Evolutionary conservation across 2,329 filamentous ascomycete genomes (phyloP).

Genomic region (Lasiodiplodia theobromae): DNA sequence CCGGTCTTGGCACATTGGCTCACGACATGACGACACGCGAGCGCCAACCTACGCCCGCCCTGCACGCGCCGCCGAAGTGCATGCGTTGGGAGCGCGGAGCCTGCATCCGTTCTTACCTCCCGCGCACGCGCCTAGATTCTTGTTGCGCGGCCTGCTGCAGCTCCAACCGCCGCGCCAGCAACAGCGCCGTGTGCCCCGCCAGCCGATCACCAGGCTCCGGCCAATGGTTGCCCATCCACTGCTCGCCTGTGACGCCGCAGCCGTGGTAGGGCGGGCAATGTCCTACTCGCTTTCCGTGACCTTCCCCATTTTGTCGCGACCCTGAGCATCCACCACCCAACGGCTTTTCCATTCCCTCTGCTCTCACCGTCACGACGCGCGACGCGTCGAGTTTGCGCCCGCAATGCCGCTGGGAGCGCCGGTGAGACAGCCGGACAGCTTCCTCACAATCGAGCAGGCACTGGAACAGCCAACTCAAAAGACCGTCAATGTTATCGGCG

Average conservation of each 20-base stretch:
- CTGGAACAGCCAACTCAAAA: background rate
- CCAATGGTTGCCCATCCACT: conserved; percentile 18
- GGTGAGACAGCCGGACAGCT: conserved; percentile 8
- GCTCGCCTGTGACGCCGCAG: conserved; percentile 23
- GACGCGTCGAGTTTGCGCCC: background rate
- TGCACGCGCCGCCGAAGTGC: conserved; percentile 20
- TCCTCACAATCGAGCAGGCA: background rate
- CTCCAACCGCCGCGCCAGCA: background rate
- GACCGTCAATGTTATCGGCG: conserved; percentile 23
- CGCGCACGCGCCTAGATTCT: background rate
- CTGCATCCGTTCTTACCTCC: background rate
- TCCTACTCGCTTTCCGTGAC: conserved; percentile 17
- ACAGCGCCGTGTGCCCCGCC: conserved; percentile 13
- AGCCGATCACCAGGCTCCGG: conserved; percentile 1
- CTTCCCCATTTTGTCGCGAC: background rate
- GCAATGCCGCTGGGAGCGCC: conserved; percentile 21
- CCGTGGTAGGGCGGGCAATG: conserved; percentile 18
- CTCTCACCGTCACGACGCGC: background rate
- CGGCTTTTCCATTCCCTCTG: background rate
- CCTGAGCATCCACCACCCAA: conserved; percentile 1
- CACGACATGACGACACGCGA: background rate
- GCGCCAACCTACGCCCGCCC: background rate
- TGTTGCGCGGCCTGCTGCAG: conserved; percentile 13
- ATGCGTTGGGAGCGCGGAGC: background rate
- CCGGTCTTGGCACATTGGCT: background rate